Evolutionary conservation across 2,329 filamentous ascomycete species (phyloP).

Genomic region (Hypomyces perniciosus): DNA sequence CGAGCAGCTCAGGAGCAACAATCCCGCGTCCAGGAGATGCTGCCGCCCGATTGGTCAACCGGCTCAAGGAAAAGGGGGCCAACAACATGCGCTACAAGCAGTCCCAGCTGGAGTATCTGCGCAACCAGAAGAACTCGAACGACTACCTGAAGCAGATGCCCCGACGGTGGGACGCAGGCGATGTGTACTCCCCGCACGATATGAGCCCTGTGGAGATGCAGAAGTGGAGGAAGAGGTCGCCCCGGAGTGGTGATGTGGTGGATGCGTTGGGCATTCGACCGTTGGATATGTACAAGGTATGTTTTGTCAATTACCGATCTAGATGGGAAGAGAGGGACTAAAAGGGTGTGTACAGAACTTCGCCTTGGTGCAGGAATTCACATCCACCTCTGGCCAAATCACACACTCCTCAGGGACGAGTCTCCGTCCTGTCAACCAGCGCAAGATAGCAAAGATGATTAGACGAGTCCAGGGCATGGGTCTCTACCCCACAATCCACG

Average conservation of each 20-base stretch:
- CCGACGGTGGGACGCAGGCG: constrained; percentile 68
- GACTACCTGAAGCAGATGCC: constrained; percentile 59
- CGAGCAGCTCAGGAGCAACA: not conserved
- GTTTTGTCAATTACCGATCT: not conserved
- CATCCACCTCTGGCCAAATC: constrained; percentile 80
- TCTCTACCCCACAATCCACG: constrained; percentile 84
- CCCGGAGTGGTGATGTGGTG: constrained; percentile 63
- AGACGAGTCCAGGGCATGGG: constrained; percentile 83
- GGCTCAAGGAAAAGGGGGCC: constrained; percentile 19
- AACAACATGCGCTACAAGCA: constrained; percentile 23
- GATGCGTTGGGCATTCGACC: constrained; percentile 77
- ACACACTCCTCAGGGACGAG: constrained; percentile 70
- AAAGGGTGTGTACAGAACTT: constrained; percentile 62
- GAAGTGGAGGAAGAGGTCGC: constrained; percentile 65
- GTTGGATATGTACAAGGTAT: constrained; percentile 78
- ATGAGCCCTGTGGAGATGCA: constrained; percentile 69
- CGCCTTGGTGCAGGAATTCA: constrained; percentile 82
- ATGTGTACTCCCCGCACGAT: constrained; percentile 89
- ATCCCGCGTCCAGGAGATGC: constrained; percentile 18
- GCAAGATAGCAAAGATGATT: constrained; percentile 89
- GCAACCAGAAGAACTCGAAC: constrained; percentile 35
- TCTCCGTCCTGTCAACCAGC: constrained; percentile 81
- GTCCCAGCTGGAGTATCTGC: constrained; percentile 32
- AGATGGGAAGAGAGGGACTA: not conserved
- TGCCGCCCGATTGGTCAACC: constrained; percentile 23